Percentiles rank a stretch among this genome's conserved stretches.
Evolutionary conservation across 2,329 filamentous ascomycete genomes (phyloP).

Genomic region (Neodidymelliopsis sp.): DNA sequence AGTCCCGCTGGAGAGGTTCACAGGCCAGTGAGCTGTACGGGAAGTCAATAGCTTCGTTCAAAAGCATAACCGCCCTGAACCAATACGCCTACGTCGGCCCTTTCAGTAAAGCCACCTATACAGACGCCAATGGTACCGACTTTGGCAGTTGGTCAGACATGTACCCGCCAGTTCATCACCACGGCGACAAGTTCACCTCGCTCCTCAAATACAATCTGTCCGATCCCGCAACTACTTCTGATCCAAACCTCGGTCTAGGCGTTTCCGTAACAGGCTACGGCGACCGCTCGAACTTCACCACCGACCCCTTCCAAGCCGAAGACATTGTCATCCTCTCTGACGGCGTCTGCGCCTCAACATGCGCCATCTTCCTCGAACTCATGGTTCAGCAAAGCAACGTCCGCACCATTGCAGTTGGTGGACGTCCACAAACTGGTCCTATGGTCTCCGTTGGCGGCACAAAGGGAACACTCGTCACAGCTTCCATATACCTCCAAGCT

Average conservation of each 20-base stretch:
- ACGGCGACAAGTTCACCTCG: conserved; percentile 49
- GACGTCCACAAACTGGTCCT: conserved; percentile 49
- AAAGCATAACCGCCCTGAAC: conserved; percentile 21
- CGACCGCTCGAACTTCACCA: conserved; percentile 34
- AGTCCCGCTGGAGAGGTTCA: conserved; percentile 57
- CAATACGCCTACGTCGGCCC: conserved; percentile 39
- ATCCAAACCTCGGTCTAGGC: conserved; percentile 35
- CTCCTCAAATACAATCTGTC: conserved; percentile 51
- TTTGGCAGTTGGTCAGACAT: conserved; percentile 49
- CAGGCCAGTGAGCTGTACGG: conserved; percentile 42
- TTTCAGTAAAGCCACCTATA: conserved; percentile 47
- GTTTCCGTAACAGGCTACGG: conserved; percentile 42
- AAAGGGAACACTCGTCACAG: conserved; percentile 51
- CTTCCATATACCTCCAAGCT: conserved; percentile 31
- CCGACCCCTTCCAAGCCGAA: conserved; percentile 47
- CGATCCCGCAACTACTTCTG: conserved; percentile 44
- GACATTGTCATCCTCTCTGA: conserved; percentile 53
- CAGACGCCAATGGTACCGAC: conserved; percentile 30
- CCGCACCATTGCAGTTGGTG: conserved; percentile 53
- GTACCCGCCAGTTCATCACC: conserved; percentile 43
- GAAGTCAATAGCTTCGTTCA: conserved; percentile 28
- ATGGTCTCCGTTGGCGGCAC: conserved; percentile 56
- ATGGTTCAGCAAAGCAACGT: conserved; percentile 55
- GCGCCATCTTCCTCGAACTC: conserved; percentile 56
- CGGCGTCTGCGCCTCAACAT: conserved; percentile 56